Base-by-base conservation (phyloP, 345 rosid species). In the Gossypium sturtianum region DNA sequence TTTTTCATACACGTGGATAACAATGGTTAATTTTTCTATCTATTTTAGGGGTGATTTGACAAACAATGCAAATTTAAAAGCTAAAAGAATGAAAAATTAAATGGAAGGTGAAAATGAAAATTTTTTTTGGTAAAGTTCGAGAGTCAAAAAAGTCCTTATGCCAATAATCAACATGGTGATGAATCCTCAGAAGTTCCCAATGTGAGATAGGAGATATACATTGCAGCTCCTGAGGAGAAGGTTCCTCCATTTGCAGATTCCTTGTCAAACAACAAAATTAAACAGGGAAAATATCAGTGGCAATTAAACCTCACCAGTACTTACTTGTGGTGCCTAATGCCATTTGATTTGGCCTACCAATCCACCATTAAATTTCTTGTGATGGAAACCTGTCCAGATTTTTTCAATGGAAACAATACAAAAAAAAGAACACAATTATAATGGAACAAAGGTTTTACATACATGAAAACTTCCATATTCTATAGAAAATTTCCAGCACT, bases 401-500 rank as follows among this genome's bases (percentile, higher is more conserved):
- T n/a, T 17, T 16, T 23, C 27, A 29, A 70, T 52, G 10, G 59
- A 52, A 70, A 57, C 41, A 34, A 34, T 4, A 29, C 38, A 29
- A 4, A 34, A 29, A 34, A 4, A 34, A 34, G 41, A 34, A 34
- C 29, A 27, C 25, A 70, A 27, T 29, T 69, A 27, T n/a, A 70
- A 52, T 52, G 23, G n/a, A 23, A 70, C 11, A 11, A 17, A 54
- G n/a, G 7, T 11, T 70, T 29, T 10, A 57, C 20, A 29, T 49
- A 16, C 23, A 49, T 16, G 23, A 69, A 27, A 27, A 69, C 49
- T 66, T 22, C n/a, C 29, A 45, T 45, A 15, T 66, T 22, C 38
- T 22, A 66, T 67, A 67, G 57, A 48, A 68, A 68, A 0, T 23
- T 52, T 70, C 27, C 57, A 29, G 73, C 58, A 70, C 25, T 11